Evolutionary conservation across 441 rosid species (phyloP).

Genomic region (Brassica hybrid): DNA sequence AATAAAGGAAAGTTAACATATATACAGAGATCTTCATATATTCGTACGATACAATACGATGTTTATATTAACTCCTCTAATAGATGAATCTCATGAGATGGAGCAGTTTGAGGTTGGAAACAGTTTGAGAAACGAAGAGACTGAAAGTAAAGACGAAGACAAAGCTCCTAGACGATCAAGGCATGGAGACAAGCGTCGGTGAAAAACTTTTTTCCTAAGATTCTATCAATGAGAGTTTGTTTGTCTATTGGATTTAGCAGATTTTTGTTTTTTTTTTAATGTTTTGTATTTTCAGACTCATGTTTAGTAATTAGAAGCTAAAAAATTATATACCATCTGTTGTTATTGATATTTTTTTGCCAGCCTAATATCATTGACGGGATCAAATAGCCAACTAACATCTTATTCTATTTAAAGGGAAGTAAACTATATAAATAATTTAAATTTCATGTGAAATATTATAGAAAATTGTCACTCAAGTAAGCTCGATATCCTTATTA

Average conservation of each 20-base stretch:
- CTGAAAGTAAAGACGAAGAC: conserved; percentile 92
- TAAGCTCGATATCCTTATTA: too few relatives aligned
- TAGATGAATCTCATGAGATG: conserved; percentile 52
- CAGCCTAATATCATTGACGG: too few relatives aligned
- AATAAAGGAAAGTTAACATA: too few relatives aligned
- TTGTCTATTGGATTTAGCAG: conserved; percentile 8
- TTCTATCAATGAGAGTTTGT: background rate
- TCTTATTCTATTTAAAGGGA: too few relatives aligned
- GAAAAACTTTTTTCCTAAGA: conserved; percentile 6
- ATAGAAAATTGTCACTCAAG: too few relatives aligned
- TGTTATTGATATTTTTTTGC: too few relatives aligned
- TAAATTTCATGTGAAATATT: too few relatives aligned
- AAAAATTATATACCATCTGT: background rate
- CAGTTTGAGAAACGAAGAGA: conserved; percentile 60
- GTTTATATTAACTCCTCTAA: too few relatives aligned
- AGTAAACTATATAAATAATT: too few relatives aligned
- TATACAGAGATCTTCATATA: too few relatives aligned
- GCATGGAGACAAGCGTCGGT: conserved; percentile 88
- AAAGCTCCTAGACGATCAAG: conserved; percentile 98
- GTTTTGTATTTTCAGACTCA: conserved; percentile 15
- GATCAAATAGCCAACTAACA: too few relatives aligned
- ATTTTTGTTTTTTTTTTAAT: background rate
- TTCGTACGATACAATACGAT: too few relatives aligned
- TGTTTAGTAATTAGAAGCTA: background rate
- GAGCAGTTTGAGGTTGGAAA: conserved; percentile 65